Evolutionary conservation across 352 stramenopile genomes (phyloP).

Genomic region (Globisporangium ultimum): DNA sequence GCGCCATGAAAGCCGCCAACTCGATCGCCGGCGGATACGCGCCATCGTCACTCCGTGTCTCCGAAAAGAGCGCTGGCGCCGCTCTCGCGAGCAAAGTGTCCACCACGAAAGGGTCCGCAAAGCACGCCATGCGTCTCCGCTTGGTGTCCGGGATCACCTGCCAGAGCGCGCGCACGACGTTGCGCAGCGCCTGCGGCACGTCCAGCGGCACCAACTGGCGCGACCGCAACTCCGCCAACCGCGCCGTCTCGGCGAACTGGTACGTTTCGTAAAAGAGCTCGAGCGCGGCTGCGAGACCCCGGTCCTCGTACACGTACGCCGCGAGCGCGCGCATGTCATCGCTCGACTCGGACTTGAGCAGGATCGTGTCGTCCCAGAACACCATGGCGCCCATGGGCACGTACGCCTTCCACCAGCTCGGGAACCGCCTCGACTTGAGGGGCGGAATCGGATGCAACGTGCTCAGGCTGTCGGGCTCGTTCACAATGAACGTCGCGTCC

Average conservation of each 20-base stretch:
- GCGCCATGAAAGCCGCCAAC: slow-evolving; percentile 45
- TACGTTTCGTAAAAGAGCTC: slow-evolving; percentile 78
- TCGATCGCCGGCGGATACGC: slow-evolving; percentile 37
- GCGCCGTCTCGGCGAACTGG: slow-evolving; percentile 69
- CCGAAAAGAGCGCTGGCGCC: slow-evolving; percentile 25
- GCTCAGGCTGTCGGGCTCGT: slow-evolving; percentile 17
- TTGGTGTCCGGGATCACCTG: slow-evolving; percentile 41
- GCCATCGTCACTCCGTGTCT: slow-evolving; percentile 11
- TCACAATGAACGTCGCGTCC: slow-evolving; percentile 41
- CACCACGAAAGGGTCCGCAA: slow-evolving; percentile 61
- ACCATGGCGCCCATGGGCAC: slow-evolving; percentile 53
- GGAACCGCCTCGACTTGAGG: slow-evolving; percentile 36
- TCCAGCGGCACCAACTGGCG: slow-evolving; percentile 30
- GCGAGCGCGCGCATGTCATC: slow-evolving; percentile 39
- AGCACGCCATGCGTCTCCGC: slow-evolving; percentile 44
- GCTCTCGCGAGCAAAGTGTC: slow-evolving; percentile 54
- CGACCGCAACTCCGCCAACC: slow-evolving; percentile 68
- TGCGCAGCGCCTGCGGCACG: slow-evolving; percentile 30
- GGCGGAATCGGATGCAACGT: slow-evolving; percentile 27
- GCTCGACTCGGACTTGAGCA: slow-evolving; percentile 49
- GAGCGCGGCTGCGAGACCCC: slow-evolving; percentile 38
- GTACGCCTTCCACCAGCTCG: slow-evolving; percentile 56
- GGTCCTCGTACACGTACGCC: slow-evolving; percentile 43
- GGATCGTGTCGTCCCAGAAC: slow-evolving; percentile 73
- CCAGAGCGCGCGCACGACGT: slow-evolving; percentile 60